These are phyloP conservation scores for Cavenderia fasciculata DNA, from an alignment of 78 protist species.

Conservation along the genomic window DNA sequence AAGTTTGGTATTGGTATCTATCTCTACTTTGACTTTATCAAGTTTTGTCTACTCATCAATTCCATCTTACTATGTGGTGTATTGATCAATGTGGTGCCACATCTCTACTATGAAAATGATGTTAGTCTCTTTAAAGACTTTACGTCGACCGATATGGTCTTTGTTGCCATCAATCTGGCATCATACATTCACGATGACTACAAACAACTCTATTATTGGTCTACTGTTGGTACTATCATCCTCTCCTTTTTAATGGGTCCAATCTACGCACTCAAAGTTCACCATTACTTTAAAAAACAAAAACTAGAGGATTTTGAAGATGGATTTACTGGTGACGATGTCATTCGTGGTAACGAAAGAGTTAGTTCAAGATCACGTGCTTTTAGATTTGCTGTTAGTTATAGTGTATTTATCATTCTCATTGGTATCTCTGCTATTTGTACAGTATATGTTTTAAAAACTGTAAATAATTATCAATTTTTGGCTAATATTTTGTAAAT, in stretches of 20 bases:
- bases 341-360: neutral
- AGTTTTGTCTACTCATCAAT: conserved; percentile 39
- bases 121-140: neutral
- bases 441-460: conserved; percentile 24
- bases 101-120: conserved; percentile 21
- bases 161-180: conserved; percentile 29
- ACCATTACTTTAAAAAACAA: conserved; percentile 26
- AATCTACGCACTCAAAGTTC: conserved; percentile 32
- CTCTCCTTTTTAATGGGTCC: conserved; percentile 62
- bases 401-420: conserved; percentile 12
- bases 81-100: conserved; percentile 33
- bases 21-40: conserved; percentile 40
- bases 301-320: conserved; percentile 45
- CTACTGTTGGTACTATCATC: conserved; percentile 10
- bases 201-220: conserved; percentile 21
- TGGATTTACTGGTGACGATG: conserved; percentile 51
- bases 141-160: conserved; percentile 3
- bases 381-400: neutral
- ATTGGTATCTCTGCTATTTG: conserved; percentile 32
- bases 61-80: neutral
- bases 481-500: conserved; percentile 51
- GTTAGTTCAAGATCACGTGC: neutral
- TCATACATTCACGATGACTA: conserved; percentile 26
- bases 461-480: conserved; percentile 39
- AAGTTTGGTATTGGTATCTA: conserved; percentile 60